Evolutionary conservation across 495 filamentous ascomycete genomes (phyloP).

Genomic region (Tuber microsphaerosporum): DNA sequence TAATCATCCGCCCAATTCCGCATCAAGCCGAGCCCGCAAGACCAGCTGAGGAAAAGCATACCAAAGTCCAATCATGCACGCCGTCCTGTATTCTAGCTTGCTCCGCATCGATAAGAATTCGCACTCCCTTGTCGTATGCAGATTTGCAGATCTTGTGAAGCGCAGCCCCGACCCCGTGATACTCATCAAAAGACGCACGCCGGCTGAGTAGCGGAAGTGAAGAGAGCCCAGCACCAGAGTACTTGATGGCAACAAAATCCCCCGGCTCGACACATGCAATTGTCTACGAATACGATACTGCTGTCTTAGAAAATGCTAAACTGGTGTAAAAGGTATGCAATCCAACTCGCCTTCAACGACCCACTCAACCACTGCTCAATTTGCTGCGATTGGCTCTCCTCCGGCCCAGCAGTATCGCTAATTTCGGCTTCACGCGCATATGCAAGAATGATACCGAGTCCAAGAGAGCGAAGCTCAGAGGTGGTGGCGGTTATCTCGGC

Average conservation of each 20-base stretch:
- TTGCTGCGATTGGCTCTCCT: conserved; percentile 23
- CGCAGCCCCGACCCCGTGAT: conserved; percentile 55
- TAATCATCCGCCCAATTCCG: not conserved
- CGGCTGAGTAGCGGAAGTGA: conserved; percentile 25
- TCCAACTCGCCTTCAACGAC: conserved; percentile 18
- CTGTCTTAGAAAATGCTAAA: not conserved
- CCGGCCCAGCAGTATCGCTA: conserved; percentile 10
- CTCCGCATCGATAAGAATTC: conserved; percentile 84
- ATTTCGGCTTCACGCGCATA: conserved; percentile 64
- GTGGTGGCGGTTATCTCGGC: conserved; percentile 57
- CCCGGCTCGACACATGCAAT: conserved; percentile 64
- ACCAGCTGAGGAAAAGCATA: conserved; percentile 7
- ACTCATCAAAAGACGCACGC: conserved; percentile 20
- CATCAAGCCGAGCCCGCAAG: not conserved
- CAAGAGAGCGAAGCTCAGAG: conserved; percentile 54
- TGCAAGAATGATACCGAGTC: conserved; percentile 69
- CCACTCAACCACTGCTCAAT: conserved; percentile 35
- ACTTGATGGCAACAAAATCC: conserved; percentile 85
- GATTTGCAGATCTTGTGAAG: conserved; percentile 71
- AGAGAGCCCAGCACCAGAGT: conserved; percentile 67
- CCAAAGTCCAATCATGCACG: conserved; percentile 76
- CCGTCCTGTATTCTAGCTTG: conserved; percentile 72
- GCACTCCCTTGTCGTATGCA: conserved; percentile 61
- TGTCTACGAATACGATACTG: conserved; percentile 44
- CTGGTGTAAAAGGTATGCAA: not conserved